phyloP scores from a whole-genome alignment of 148 eudicot genomes.

The Hydrangea macrophylla region DNA sequence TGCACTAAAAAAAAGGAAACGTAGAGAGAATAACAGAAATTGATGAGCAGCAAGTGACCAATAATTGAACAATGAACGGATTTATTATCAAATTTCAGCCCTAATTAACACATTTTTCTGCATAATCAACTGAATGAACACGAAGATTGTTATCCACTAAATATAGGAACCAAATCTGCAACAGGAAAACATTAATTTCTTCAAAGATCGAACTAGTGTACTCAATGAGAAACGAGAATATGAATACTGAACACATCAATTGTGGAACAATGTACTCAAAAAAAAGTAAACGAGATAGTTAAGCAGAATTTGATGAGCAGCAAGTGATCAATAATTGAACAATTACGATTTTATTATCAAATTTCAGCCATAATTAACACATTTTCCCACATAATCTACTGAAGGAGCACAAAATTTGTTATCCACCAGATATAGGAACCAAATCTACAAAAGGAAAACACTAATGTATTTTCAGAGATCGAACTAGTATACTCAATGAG shows the following conservation, averaged over 20 bases:
- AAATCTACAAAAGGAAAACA: slow-evolving; percentile 12
- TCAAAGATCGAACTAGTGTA: too few species aligned
- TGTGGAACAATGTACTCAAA: too few species aligned
- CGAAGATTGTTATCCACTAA: too few species aligned
- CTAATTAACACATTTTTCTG: too few species aligned
- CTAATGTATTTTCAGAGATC: not conserved
- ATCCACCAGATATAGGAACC: slow-evolving; percentile 1
- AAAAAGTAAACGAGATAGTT: not conserved
- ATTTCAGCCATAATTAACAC: slow-evolving; percentile 3
- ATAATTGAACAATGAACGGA: slow-evolving; percentile 1
- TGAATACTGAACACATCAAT: not conserved
- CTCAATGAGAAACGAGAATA: too few species aligned
- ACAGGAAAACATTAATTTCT: too few species aligned
- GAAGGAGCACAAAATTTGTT: not conserved
- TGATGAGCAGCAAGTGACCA: not conserved
- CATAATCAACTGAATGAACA: too few species aligned
- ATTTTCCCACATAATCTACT: slow-evolving; percentile 8
- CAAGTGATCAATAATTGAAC: slow-evolving; percentile 1
- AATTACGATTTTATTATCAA: slow-evolving; percentile 7
- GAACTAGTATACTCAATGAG: slow-evolving; percentile 14
- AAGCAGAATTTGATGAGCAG: not conserved
- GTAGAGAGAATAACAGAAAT: not conserved
- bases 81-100: slow-evolving; percentile 8
- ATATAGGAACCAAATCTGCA: too few species aligned
- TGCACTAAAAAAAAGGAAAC: not conserved